Evolutionary conservation across 192 early-diverging fungal species (phyloP).

Genomic region (Umbelopsis sp.): DNA sequence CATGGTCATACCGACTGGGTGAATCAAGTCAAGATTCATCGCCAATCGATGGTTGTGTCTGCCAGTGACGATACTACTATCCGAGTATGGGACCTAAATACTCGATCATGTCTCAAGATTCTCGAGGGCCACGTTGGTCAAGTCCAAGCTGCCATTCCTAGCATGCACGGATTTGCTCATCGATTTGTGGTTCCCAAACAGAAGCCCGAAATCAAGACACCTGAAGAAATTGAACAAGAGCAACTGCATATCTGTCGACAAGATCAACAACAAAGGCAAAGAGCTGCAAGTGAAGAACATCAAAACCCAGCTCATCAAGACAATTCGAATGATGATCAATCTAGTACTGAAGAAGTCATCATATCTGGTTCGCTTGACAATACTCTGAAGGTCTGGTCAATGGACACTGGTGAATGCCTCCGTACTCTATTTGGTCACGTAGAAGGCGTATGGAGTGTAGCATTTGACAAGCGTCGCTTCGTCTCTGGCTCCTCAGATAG

Average conservation of each 20-base stretch:
- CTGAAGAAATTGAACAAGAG: neutral
- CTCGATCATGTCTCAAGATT: slow-evolving; percentile 61
- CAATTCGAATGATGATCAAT: neutral
- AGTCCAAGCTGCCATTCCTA: slow-evolving; percentile 56
- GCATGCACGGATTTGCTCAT: slow-evolving; percentile 34
- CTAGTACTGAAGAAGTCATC: slow-evolving; percentile 50
- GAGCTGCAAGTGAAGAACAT: neutral
- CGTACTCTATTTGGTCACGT: slow-evolving; percentile 79
- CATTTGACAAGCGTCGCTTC: slow-evolving; percentile 75
- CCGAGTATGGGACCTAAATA: slow-evolving; percentile 82
- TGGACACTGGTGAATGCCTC: slow-evolving; percentile 75
- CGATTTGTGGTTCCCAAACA: slow-evolving; percentile 19
- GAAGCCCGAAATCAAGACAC: neutral
- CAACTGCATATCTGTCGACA: slow-evolving; percentile 12
- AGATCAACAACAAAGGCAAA: neutral
- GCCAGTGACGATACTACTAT: slow-evolving; percentile 88
- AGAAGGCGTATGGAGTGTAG: slow-evolving; percentile 82
- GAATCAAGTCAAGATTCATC: slow-evolving; percentile 82
- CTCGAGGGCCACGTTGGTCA: slow-evolving; percentile 72
- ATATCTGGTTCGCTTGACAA: slow-evolving; percentile 86
- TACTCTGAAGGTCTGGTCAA: slow-evolving; percentile 91
- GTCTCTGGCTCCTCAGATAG: slow-evolving; percentile 67
- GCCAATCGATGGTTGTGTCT: slow-evolving; percentile 65
- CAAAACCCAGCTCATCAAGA: neutral
- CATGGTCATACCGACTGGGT: slow-evolving; percentile 87